A percentile compares a stretch with the other conserved stretches of the same genome.
Evolutionary conservation across 257 asterid species (phyloP).

Genomic region (Sherardia arvensis): DNA sequence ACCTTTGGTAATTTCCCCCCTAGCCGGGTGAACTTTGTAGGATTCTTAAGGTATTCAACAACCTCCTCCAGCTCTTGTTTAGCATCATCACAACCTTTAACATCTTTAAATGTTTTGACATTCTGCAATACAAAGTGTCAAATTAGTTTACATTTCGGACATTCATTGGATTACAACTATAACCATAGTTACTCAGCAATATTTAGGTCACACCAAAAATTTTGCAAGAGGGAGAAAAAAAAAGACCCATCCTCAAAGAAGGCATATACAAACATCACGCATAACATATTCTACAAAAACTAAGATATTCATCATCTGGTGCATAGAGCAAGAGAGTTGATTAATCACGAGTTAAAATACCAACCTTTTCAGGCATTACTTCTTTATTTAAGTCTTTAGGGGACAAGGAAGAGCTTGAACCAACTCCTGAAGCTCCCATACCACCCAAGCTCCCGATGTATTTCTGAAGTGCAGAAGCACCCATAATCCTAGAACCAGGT

Average conservation of each 20-base stretch:
- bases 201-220: neutral
- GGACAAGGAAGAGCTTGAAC: constrained; percentile 80
- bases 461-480: constrained; percentile 86
- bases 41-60: constrained; percentile 90
- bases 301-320: neutral
- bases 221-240: neutral
- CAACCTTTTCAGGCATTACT: constrained; percentile 82
- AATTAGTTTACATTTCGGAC: neutral
- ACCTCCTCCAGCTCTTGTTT: constrained; percentile 99
- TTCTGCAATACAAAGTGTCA: constrained; percentile 44
- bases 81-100: constrained; percentile 99
- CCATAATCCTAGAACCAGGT: constrained; percentile 49
- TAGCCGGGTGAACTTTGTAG: constrained; percentile 81
- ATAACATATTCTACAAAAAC: neutral
- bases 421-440: constrained; percentile 90
- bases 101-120: constrained; percentile 95
- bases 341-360: neutral
- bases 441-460: constrained; percentile 93
- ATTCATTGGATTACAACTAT: neutral
- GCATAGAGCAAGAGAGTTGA: neutral
- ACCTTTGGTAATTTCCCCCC: constrained; percentile 99
- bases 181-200: neutral
- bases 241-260: neutral
- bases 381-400: constrained; percentile 85
- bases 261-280: neutral